phyloP scores from a whole-genome alignment of 164 flowering plant species.

The Stephania yunnanensis region DNA sequence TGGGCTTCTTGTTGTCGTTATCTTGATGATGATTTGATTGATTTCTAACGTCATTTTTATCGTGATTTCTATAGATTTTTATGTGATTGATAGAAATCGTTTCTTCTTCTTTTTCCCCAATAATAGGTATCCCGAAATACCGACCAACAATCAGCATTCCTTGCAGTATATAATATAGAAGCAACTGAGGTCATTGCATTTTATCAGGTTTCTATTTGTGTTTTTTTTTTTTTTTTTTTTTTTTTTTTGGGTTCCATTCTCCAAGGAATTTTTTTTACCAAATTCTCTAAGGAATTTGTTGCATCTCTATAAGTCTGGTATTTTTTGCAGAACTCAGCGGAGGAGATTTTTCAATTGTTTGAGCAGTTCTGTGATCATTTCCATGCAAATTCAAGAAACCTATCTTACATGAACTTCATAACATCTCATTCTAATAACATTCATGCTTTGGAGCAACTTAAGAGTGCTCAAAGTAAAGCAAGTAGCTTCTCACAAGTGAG shows the following conservation, averaged over 20 bases:
- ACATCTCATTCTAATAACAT: slow-evolving; percentile 92
- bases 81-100: neutral
- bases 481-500: slow-evolving; percentile 61
- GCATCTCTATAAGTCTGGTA: neutral
- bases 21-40: too few species aligned
- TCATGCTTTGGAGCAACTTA: slow-evolving; percentile 77
- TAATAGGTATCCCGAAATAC: slow-evolving; percentile 74
- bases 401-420: slow-evolving; percentile 62
- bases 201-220: slow-evolving; percentile 56
- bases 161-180: slow-evolving; percentile 97
- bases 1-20: too few species aligned
- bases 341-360: slow-evolving; percentile 76
- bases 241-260: neutral
- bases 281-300: neutral
- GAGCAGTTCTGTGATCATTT: slow-evolving; percentile 87
- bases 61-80: neutral
- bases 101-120: neutral
- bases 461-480: slow-evolving; percentile 53
- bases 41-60: neutral
- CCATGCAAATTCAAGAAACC: slow-evolving; percentile 48
- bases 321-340: slow-evolving; percentile 65
- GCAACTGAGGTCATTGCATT: slow-evolving; percentile 86
- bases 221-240: too few species aligned
- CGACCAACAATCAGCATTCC: slow-evolving; percentile 80
- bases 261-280: neutral